Evolutionary conservation across 1,284 basidiomycete genomes (phyloP).

Genomic region (Peniophora sp.): DNA sequence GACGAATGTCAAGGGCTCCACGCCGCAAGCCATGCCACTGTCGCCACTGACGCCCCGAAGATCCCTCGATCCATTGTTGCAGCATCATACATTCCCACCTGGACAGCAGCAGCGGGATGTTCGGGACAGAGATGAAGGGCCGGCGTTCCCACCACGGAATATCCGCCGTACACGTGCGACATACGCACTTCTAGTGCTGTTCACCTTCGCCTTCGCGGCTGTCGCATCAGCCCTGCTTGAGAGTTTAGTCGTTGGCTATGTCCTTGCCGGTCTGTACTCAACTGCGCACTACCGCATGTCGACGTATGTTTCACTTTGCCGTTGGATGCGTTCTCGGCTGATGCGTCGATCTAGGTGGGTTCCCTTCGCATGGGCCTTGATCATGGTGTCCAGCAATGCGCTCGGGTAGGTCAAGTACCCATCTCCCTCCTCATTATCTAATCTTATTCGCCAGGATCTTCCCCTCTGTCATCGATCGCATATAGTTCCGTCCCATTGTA

Average conservation of each 20-base stretch:
- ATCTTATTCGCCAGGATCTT: conserved; percentile 32
- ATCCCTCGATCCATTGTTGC: conserved; percentile 6
- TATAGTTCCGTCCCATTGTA: conserved; percentile 21
- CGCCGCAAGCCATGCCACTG: conserved; percentile 10
- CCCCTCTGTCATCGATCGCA: conserved; percentile 49
- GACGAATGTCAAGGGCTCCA: not conserved
- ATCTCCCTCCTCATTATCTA: conserved; percentile 1
- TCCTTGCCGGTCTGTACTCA: conserved; percentile 60
- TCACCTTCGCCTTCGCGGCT: conserved; percentile 48
- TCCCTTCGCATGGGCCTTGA: conserved; percentile 68
- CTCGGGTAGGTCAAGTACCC: conserved; percentile 40
- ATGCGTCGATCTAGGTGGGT: conserved; percentile 51
- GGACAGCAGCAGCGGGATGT: not conserved
- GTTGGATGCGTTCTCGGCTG: conserved; percentile 4
- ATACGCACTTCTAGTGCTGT: conserved; percentile 59
- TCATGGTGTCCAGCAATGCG: conserved; percentile 61
- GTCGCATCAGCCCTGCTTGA: conserved; percentile 60
- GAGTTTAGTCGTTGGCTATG: conserved; percentile 66
- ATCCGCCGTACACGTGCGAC: conserved; percentile 52
- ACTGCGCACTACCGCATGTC: conserved; percentile 71
- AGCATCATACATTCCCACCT: not conserved
- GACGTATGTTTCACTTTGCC: conserved; percentile 50
- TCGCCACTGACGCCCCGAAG: conserved; percentile 6
- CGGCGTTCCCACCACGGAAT: conserved; percentile 6
- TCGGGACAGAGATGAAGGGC: not conserved